Percentiles rank a stretch among this genome's conserved stretches.
Conservation (phyloP, 805 yeast genomes). For the Ogataea glucozyma region DNA sequence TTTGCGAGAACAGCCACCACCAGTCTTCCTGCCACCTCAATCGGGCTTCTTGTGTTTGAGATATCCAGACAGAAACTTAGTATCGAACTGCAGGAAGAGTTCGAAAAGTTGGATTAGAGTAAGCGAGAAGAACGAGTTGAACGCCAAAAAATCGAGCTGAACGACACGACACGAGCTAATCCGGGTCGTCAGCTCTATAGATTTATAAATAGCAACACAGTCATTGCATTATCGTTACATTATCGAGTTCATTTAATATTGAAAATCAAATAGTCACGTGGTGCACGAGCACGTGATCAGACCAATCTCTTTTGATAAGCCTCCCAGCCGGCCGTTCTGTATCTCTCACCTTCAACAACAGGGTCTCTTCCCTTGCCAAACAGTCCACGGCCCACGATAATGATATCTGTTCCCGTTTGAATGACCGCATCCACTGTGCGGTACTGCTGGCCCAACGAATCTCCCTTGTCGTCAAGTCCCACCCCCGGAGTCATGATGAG, state of each 20-base stretch:
- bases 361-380: slow-evolving; percentile 96
- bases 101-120: slow-evolving; percentile 6
- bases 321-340: slow-evolving; percentile 92
- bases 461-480: slow-evolving; percentile 96
- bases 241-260: slow-evolving; percentile 4
- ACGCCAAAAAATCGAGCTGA: too few relatives aligned
- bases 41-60: slow-evolving; percentile 83
- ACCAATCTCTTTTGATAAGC: slow-evolving; percentile 56
- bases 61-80: slow-evolving; percentile 57
- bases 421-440: slow-evolving; percentile 87
- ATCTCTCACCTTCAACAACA: slow-evolving; percentile 79
- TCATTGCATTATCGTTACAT: too few relatives aligned
- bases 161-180: too few relatives aligned
- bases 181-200: too few relatives aligned
- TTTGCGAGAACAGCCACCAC: slow-evolving; percentile 69
- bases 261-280: slow-evolving; percentile 6
- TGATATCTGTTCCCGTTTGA: slow-evolving; percentile 84
- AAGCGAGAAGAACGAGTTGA: background rate
- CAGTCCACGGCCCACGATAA: slow-evolving; percentile 97
- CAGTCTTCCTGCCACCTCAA: slow-evolving; percentile 84
- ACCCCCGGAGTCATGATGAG: slow-evolving; percentile 98
- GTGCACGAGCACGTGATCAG: slow-evolving; percentile 31
- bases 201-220: too few relatives aligned
- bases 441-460: slow-evolving; percentile 93
- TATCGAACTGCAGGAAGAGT: slow-evolving; percentile 27